Conservation (phyloP, 345 rosid species). For the Salix caprea region DNA sequence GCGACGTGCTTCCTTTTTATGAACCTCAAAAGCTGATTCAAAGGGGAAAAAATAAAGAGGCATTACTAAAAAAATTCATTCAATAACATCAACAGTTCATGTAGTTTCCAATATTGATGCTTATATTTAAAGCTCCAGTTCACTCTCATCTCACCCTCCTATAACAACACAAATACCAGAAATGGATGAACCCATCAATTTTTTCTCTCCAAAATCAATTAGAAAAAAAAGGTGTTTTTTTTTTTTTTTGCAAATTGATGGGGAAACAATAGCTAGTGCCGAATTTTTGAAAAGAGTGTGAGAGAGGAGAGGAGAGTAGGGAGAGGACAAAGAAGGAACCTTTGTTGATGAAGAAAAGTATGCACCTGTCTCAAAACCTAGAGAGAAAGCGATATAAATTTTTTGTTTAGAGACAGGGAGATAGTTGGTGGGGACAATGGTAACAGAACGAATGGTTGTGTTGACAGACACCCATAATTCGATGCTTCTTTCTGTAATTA, state of each 20-base stretch:
- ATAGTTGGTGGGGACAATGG: neutral
- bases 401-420: neutral
- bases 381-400: neutral
- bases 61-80: neutral
- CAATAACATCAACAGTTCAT: neutral
- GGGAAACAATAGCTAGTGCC: neutral
- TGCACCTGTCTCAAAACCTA: neutral
- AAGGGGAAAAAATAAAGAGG: neutral
- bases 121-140: neutral
- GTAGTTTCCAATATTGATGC: neutral
- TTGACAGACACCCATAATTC: neutral
- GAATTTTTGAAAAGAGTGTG: neutral
- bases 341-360: neutral
- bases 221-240: neutral
- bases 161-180: neutral
- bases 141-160: neutral
- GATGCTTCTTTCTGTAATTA: neutral
- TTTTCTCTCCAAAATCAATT: neutral
- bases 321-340: neutral
- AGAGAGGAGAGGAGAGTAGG: too few relatives aligned
- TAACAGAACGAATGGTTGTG: neutral
- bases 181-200: neutral
- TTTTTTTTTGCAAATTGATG: neutral
- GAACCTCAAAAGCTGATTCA: conserved; percentile 11
- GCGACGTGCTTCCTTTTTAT: neutral